Percentiles rank a stretch among this genome's conserved stretches.
Evolutionary conservation across 2,329 filamentous ascomycete genomes (phyloP).

Genomic region (Aspergillus jensenii): DNA sequence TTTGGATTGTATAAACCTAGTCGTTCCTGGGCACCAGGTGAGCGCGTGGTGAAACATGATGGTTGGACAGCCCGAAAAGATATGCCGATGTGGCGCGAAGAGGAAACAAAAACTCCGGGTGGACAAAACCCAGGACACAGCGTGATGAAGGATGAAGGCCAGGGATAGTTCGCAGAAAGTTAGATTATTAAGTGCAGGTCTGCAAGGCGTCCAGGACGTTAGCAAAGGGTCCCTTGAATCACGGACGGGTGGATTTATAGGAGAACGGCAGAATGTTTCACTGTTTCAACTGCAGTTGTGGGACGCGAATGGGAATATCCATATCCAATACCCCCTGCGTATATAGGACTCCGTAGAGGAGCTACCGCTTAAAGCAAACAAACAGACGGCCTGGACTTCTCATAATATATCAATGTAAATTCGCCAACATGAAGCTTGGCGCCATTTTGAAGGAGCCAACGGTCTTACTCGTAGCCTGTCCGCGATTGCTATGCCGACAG

Average conservation of each 20-base stretch:
- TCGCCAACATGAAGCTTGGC: neutral
- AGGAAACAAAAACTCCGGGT: neutral
- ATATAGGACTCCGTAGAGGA: neutral
- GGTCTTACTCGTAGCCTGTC: neutral
- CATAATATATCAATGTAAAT: neutral
- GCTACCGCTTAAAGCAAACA: neutral
- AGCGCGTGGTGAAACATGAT: neutral
- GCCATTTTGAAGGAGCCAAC: neutral
- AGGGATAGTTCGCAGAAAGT: neutral
- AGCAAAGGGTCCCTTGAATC: neutral
- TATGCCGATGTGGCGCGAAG: neutral
- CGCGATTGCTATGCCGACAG: neutral
- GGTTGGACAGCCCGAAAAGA: neutral
- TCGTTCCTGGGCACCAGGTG: neutral
- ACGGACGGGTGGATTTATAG: neutral
- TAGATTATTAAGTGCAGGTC: neutral
- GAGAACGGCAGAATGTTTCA: neutral
- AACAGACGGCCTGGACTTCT: neutral
- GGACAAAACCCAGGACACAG: neutral
- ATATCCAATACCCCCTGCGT: neutral
- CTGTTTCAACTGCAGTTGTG: neutral
- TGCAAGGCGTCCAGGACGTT: neutral
- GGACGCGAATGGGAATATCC: neutral
- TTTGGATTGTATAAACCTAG: neutral
- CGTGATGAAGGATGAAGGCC: neutral